A percentile compares a stretch with the other conserved stretches of the same genome.
Conservation (phyloP, 1,284 basidiomycete genomes). For the Boletellus dicymbophilus region DNA sequence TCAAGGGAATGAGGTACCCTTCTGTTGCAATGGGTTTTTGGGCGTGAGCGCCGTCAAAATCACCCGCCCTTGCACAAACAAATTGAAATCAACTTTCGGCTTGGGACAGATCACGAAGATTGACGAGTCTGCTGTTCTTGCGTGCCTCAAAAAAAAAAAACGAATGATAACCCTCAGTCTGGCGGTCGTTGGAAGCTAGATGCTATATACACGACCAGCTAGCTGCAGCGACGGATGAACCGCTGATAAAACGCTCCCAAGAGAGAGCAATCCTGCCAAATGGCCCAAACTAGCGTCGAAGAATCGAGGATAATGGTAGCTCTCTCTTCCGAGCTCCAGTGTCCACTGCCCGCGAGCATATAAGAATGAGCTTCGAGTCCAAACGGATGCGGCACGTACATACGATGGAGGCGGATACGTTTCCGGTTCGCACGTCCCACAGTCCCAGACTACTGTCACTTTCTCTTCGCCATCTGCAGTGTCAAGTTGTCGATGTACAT, state of each 20-base stretch:
- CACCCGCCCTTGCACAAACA: too few species aligned
- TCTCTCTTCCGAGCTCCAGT: background rate
- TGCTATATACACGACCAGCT: slow-evolving; percentile 15
- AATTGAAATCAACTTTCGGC: too few species aligned
- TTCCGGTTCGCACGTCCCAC: background rate
- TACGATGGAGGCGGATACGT: background rate
- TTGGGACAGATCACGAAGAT: too few species aligned
- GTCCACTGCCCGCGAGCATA: background rate
- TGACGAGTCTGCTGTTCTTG: too few species aligned
- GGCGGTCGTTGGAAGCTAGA: background rate
- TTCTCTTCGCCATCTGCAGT: slow-evolving; percentile 76
- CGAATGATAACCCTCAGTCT: too few species aligned
- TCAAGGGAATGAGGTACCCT: slow-evolving; percentile 22
- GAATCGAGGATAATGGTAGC: too few species aligned
- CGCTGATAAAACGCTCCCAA: background rate
- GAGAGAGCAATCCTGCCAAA: background rate
- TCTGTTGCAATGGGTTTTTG: slow-evolving; percentile 14
- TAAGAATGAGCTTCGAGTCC: background rate
- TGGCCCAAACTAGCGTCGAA: too few species aligned
- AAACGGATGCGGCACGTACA: slow-evolving; percentile 3
- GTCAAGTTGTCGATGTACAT: slow-evolving; percentile 90
- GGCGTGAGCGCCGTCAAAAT: slow-evolving; percentile 17
- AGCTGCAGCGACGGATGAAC: background rate
- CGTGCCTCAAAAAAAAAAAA: too few species aligned
- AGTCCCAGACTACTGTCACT: too few species aligned